Percentiles rank a stretch among this genome's conserved stretches.
phyloP scores from a whole-genome alignment of 2,329 filamentous ascomycete genomes.

The Cercospora citrullina region DNA sequence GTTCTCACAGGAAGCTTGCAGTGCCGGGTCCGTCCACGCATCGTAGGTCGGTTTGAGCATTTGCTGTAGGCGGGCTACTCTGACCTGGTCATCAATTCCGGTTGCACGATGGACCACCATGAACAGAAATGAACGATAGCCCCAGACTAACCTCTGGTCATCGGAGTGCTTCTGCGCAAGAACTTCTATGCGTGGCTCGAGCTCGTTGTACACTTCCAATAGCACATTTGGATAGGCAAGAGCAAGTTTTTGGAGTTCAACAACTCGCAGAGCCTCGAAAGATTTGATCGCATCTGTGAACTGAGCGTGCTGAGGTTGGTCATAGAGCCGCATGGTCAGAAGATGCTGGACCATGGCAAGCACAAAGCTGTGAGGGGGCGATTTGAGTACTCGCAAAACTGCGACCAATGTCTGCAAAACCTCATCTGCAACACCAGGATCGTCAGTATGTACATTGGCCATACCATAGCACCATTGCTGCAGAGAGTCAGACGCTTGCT shows the following conservation, averaged over 20 bases:
- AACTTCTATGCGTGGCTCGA: conserved; percentile 80
- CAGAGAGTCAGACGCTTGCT: conserved; percentile 46
- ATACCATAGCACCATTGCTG: conserved; percentile 71
- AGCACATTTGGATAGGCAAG: conserved; percentile 90
- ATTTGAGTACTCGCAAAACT: conserved; percentile 35
- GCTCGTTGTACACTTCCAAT: conserved; percentile 77
- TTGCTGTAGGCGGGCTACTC: conserved; percentile 68
- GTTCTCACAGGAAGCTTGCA: conserved; percentile 68
- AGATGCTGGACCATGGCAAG: conserved; percentile 89
- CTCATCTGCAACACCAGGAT: conserved; percentile 38
- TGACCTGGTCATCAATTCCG: conserved; percentile 68
- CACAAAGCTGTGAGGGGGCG: conserved; percentile 60
- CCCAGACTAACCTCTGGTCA: conserved; percentile 81
- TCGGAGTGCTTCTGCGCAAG: conserved; percentile 70
- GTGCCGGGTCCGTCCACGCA: conserved; percentile 72
- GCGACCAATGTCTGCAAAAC: conserved; percentile 35
- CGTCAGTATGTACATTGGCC: conserved; percentile 69
- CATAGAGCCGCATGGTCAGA: conserved; percentile 74
- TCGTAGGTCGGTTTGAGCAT: conserved; percentile 82
- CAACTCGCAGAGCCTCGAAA: conserved; percentile 78
- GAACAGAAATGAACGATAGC: conserved; percentile 87
- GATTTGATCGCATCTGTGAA: conserved; percentile 91
- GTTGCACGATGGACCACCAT: conserved; percentile 87
- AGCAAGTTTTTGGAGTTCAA: conserved; percentile 85
- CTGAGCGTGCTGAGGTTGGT: conserved; percentile 66